Conservation (phyloP, 1,139 yeast species). For the Yamadazyma diddensiae region DNA sequence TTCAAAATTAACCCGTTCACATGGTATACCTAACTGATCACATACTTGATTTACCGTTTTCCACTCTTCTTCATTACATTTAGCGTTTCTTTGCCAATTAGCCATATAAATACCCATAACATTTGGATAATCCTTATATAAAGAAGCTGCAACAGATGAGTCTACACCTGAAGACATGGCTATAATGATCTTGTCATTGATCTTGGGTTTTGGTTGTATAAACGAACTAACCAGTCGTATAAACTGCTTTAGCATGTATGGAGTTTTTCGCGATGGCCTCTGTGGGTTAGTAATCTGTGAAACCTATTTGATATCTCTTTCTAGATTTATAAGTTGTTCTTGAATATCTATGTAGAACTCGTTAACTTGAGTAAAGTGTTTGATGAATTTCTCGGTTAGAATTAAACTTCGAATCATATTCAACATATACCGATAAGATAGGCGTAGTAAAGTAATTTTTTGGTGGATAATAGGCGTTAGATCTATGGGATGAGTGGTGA, state of each 20-base stretch:
- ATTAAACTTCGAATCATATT: constrained; percentile 9
- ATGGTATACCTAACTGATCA: constrained; percentile 56
- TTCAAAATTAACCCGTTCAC: constrained; percentile 81
- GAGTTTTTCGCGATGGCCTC: too few species aligned
- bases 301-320: background rate
- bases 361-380: constrained; percentile 8
- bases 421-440: constrained; percentile 8
- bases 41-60: constrained; percentile 72
- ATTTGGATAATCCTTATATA: constrained; percentile 50
- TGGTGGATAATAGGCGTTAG: constrained; percentile 3
- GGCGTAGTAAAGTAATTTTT: constrained; percentile 5
- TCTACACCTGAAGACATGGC: constrained; percentile 99
- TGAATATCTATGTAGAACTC: constrained; percentile 6
- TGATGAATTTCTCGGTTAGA: constrained; percentile 11
- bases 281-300: background rate
- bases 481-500: constrained; percentile 7
- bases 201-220: constrained; percentile 44
- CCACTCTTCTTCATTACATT: constrained; percentile 89
- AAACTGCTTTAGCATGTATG: too few species aligned
- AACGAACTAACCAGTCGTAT: constrained; percentile 10
- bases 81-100: constrained; percentile 74
- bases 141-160: constrained; percentile 83
- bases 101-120: constrained; percentile 89
- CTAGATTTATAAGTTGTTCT: background rate
- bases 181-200: constrained; percentile 61